Percentiles rank a stretch among this genome's conserved stretches.
Conservation (phyloP, 805 yeast genomes). For the Ogataea corticis region DNA sequence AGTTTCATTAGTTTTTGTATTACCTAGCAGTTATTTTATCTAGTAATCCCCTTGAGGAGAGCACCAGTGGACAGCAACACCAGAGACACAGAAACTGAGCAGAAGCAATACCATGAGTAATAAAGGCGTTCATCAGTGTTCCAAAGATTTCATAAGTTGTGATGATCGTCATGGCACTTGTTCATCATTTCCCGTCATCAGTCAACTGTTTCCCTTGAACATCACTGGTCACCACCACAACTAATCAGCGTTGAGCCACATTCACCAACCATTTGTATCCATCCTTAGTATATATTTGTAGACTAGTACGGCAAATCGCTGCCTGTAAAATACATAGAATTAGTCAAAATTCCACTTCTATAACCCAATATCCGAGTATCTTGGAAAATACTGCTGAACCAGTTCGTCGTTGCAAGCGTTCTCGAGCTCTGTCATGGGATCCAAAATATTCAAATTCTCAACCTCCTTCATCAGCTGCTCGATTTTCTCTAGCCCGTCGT, state of each 20-base stretch:
- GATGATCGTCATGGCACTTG: too few species aligned
- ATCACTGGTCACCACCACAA: too few species aligned
- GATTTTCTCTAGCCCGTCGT: slow-evolving; percentile 1
- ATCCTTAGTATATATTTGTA: slow-evolving; percentile 10
- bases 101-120: too few species aligned
- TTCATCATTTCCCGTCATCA: too few species aligned
- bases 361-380: background rate
- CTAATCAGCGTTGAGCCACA: too few species aligned
- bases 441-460: slow-evolving; percentile 11
- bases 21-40: slow-evolving; percentile 1
- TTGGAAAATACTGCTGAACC: slow-evolving; percentile 7
- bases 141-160: too few species aligned
- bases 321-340: slow-evolving; percentile 4
- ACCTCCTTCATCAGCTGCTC: slow-evolving; percentile 13
- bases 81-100: background rate
- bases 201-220: too few species aligned
- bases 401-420: slow-evolving; percentile 10
- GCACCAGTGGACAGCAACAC: background rate
- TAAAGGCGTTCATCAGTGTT: too few species aligned
- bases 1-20: slow-evolving; percentile 4
- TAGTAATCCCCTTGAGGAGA: background rate
- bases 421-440: slow-evolving; percentile 13
- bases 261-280: background rate
- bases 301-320: slow-evolving; percentile 9
- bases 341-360: background rate